Base-by-base conservation (phyloP, 2,329 filamentous ascomycete species). In the Elsinoe necatrix region DNA sequence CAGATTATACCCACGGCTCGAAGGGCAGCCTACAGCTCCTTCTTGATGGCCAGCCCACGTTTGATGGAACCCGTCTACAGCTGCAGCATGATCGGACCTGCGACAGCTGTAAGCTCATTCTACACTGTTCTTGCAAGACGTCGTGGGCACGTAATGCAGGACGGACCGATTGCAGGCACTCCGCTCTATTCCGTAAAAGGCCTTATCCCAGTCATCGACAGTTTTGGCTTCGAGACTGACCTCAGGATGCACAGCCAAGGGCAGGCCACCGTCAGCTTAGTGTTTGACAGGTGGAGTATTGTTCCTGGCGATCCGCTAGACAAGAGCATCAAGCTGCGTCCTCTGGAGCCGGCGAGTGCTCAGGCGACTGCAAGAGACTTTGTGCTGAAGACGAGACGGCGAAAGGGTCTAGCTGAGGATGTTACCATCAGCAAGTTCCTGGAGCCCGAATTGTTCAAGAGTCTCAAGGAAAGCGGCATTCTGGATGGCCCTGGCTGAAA, bases 161-260 rank as follows among this genome's bases (percentile, higher is more conserved):
- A 98, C 68, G 89, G 89, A 0, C 91, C 91, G 12, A 89, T 98
- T 59, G 90, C 92, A 0, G 93, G 93, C 21, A 97, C 93, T 8
- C 93, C 92, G 3, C 80, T 98, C 9, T 97, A 96, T 73, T 86
- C 87, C 20, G 91, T 96, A 55, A 87, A 85, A 65, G 93, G 93
- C 2, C 78, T 97, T 51, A 84, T 98, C 57, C 93, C 93, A 8
- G 93, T 97, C 59, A 95, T 98, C 68, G 93, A 98, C 75, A 90
- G 85, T 27, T 98, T 98, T 67, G 93, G 93, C 18, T 97, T 98
- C 72, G 93, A 98, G 76, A 97, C 93, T 12, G 93, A 98, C 74
- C 78, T 98, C 58, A 81, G 93, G 61, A 97, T 97, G 67, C 91
- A 95, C 72, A 96, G 92, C 0, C 89, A 96, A 75, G 92, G 93